A percentile compares a stretch with the other conserved stretches of the same genome.
phyloP scores from a whole-genome alignment of 148 eudicot species.

The Gaultheria prostrata region DNA sequence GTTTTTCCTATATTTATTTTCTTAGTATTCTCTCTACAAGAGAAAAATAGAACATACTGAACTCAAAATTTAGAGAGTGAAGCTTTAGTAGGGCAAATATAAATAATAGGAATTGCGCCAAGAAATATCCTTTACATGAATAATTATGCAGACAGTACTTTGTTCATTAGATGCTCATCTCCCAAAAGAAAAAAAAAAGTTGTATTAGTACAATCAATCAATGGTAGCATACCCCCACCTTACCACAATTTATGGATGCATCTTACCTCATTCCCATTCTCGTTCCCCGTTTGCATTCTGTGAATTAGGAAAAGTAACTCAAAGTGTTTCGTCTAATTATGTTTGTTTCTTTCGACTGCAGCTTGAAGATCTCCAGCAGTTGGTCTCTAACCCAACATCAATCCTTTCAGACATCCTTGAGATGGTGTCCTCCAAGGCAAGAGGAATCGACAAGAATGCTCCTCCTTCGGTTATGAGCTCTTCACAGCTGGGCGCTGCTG shows the following conservation, averaged over 20 bases:
- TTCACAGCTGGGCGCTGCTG: conserved; percentile 44
- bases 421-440: conserved; percentile 63
- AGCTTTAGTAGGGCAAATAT: background rate
- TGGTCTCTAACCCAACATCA: conserved; percentile 63
- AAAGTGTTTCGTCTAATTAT: background rate
- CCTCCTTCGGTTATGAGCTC: conserved; percentile 41
- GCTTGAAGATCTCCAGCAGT: conserved; percentile 89
- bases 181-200: too few species aligned
- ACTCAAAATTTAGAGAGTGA: background rate
- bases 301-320: background rate
- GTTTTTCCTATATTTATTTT: background rate
- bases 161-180: too few species aligned
- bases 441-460: conserved; percentile 31
- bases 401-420: conserved; percentile 72
- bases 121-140: background rate
- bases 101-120: background rate
- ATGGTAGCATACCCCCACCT: background rate
- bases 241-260: background rate
- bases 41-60: background rate
- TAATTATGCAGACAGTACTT: background rate
- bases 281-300: background rate
- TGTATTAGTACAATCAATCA: too few species aligned
- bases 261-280: background rate
- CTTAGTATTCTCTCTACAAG: background rate
- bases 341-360: conserved; percentile 27